Conservation (phyloP, 2,329 filamentous ascomycete genomes). For the Beauveria asiatica region DNA sequence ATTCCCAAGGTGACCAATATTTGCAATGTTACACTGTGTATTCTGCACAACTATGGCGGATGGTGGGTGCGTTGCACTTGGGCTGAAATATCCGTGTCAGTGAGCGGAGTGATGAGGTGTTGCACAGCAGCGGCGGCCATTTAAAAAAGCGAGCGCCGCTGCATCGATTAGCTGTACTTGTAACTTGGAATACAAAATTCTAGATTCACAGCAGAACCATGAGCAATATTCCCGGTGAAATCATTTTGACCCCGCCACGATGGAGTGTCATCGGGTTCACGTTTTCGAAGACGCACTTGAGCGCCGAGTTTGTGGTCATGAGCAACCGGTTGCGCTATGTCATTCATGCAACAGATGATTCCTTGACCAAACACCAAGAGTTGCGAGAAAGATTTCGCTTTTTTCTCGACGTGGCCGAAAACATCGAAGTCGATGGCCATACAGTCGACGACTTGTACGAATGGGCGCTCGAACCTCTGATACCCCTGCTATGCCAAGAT, state of each 20-base stretch:
- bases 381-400: neutral
- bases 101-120: too few relatives aligned
- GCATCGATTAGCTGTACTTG: too few relatives aligned
- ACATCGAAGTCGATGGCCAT: neutral
- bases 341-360: neutral
- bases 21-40: too few relatives aligned
- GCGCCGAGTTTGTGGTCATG: neutral
- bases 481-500: neutral
- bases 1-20: too few relatives aligned
- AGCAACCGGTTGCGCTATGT: neutral
- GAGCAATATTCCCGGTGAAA: too few relatives aligned
- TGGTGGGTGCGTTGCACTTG: too few relatives aligned
- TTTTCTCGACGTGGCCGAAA: neutral
- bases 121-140: too few relatives aligned
- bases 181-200: too few relatives aligned
- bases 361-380: neutral
- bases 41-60: too few relatives aligned
- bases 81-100: too few relatives aligned
- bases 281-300: neutral
- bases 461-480: neutral
- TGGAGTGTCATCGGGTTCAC: neutral
- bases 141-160: too few relatives aligned
- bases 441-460: neutral
- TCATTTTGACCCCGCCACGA: neutral
- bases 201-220: too few relatives aligned